phyloP scores from a whole-genome alignment of 345 rosid genomes.

The Diplotaxis tenuifolia region DNA sequence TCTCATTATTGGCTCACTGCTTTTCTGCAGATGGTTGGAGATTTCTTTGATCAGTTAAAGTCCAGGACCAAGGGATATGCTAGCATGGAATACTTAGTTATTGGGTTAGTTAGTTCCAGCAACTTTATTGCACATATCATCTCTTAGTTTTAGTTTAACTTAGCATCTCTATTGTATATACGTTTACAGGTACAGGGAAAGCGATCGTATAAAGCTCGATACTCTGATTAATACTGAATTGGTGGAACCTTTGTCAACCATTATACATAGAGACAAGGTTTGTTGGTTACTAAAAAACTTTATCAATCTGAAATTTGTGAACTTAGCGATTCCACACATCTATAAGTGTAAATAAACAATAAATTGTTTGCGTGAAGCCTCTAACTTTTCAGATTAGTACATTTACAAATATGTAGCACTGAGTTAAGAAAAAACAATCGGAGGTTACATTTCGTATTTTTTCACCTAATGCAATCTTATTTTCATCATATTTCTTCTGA shows the following conservation, averaged over 20 bases:
- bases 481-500: no score
- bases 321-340: background rate
- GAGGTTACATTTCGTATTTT: no score
- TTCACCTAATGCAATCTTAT: no score
- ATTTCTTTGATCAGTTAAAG: slow-evolving; percentile 94
- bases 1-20: slow-evolving; percentile 8
- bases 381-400: background rate
- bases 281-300: background rate
- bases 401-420: background rate
- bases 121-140: background rate
- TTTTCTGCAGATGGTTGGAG: slow-evolving; percentile 88
- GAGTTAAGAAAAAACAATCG: background rate
- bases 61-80: slow-evolving; percentile 98
- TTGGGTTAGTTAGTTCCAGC: slow-evolving; percentile 60
- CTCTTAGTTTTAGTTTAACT: background rate
- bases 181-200: slow-evolving; percentile 71
- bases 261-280: slow-evolving; percentile 95
- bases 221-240: slow-evolving; percentile 77
- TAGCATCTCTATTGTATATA: slow-evolving; percentile 21
- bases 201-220: slow-evolving; percentile 83
- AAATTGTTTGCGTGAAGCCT: background rate
- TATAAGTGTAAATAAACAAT: slow-evolving; percentile 14
- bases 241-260: slow-evolving; percentile 90
- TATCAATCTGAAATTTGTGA: background rate
- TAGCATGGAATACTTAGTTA: slow-evolving; percentile 91